phyloP scores from a whole-genome alignment of 768 basidiomycete species.

The Tephrocybe sp. region DNA sequence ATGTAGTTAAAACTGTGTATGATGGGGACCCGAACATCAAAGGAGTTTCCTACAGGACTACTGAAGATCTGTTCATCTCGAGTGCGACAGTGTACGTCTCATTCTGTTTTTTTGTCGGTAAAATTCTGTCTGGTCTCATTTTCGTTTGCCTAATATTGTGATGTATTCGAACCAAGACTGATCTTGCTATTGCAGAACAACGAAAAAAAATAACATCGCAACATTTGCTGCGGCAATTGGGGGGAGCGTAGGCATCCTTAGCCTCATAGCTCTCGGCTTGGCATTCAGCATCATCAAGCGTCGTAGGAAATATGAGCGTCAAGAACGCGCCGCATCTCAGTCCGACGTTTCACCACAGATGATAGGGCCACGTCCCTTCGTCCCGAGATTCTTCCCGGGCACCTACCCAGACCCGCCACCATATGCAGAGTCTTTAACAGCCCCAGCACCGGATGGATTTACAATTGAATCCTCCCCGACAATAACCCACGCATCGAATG shows the following conservation, averaged over 20 bases:
- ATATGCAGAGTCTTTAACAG: slow-evolving; percentile 26
- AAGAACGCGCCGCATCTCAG: slow-evolving; percentile 32
- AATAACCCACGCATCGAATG: neutral
- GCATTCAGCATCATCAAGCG: slow-evolving; percentile 50
- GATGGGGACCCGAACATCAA: too few relatives aligned
- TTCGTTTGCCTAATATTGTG: too few relatives aligned
- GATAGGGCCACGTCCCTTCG: slow-evolving; percentile 45
- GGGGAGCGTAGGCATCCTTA: slow-evolving; percentile 48
- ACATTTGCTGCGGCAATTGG: slow-evolving; percentile 57
- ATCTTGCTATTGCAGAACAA: slow-evolving; percentile 10
- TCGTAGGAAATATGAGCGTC: slow-evolving; percentile 34
- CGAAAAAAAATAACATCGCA: slow-evolving; percentile 32
- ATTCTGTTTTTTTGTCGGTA: too few relatives aligned
- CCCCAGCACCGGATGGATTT: slow-evolving; percentile 13
- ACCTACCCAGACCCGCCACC: slow-evolving; percentile 39
- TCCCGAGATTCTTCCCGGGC: slow-evolving; percentile 58
- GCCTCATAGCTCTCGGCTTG: slow-evolving; percentile 42
- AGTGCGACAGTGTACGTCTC: too few relatives aligned
- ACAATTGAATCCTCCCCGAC: slow-evolving; percentile 10
- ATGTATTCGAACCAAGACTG: too few relatives aligned
- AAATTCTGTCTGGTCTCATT: too few relatives aligned
- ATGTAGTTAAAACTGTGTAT: too few relatives aligned
- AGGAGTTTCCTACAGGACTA: too few relatives aligned
- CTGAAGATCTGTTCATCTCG: too few relatives aligned
- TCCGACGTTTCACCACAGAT: slow-evolving; percentile 38